Percentiles rank a stretch among this genome's conserved stretches.
Conservation (phyloP, 2,329 filamentous ascomycete genomes). For the Acrodontium crateriforme region DNA sequence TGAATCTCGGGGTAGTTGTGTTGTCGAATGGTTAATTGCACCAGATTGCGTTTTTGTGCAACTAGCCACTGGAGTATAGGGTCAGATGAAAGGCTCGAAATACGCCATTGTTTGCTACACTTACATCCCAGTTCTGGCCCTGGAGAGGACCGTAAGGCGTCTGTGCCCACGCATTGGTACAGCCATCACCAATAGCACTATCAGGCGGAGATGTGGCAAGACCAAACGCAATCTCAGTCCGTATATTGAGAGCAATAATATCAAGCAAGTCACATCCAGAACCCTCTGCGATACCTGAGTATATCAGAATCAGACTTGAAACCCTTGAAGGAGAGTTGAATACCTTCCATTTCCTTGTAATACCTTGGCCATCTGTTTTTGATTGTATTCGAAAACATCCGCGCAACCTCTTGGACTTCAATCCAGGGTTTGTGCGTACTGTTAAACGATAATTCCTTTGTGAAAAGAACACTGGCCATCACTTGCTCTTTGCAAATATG, state of each 20-base stretch:
- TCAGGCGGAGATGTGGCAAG: no score
- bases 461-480: conserved; percentile 32
- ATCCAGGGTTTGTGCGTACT: conserved; percentile 30
- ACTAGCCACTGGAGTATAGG: no score
- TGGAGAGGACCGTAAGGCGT: conserved; percentile 27
- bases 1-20: conserved; percentile 35
- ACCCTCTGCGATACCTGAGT: conserved; percentile 41
- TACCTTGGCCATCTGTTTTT: conserved; percentile 29
- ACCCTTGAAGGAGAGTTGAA: no score
- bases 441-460: conserved; percentile 32
- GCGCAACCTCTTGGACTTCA: conserved; percentile 35
- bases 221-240: conserved; percentile 45
- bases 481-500: conserved; percentile 26
- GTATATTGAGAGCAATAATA: conserved; percentile 44
- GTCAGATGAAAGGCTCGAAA: no score
- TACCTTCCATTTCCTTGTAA: conserved; percentile 29
- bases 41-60: conserved; percentile 38
- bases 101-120: no score
- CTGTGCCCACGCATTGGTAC: conserved; percentile 38
- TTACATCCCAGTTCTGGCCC: conserved; percentile 43
- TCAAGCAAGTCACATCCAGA: conserved; percentile 33
- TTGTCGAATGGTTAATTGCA: conserved; percentile 34
- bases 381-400: conserved; percentile 34
- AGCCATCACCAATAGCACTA: no score
- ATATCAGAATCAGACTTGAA: no score